phyloP scores from a whole-genome alignment of 2,329 filamentous ascomycete genomes.

The Chrysoporthe deuterocubensis region DNA sequence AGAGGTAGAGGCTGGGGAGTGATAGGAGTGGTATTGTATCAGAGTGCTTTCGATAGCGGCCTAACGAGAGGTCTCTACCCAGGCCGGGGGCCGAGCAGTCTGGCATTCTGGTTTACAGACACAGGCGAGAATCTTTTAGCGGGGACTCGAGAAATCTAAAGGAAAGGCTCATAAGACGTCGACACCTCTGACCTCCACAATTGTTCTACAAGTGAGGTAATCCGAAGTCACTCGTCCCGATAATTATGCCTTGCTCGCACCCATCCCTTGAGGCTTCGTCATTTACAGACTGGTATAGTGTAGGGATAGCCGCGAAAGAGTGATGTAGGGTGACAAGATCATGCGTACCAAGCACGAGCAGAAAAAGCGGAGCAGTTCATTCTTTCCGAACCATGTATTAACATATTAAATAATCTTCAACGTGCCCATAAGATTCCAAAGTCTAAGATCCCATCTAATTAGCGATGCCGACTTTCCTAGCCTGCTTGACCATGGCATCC shows the following conservation, averaged over 20 bases:
- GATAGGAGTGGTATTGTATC: no score
- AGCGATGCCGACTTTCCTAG: slow-evolving; percentile 26
- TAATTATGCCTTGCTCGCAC: background rate
- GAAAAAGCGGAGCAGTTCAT: background rate
- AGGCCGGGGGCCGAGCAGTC: background rate
- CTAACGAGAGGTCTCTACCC: no score
- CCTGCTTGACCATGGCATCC: slow-evolving; percentile 38
- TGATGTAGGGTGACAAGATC: background rate
- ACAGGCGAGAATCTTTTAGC: background rate
- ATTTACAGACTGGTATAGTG: background rate
- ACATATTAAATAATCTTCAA: background rate
- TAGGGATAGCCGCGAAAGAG: background rate
- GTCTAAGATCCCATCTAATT: background rate
- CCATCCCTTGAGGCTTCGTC: no score
- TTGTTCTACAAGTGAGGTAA: background rate
- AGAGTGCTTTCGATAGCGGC: no score
- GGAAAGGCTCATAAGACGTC: background rate
- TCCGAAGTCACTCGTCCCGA: background rate
- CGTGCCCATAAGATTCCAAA: background rate
- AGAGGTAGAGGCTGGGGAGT: no score
- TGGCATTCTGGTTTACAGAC: background rate
- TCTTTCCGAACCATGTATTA: background rate
- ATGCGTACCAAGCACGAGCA: background rate
- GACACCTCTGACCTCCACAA: background rate
- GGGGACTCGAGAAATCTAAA: background rate